Conservation (phyloP, 169 alveolate species). For the Plasmodium vinckei region DNA sequence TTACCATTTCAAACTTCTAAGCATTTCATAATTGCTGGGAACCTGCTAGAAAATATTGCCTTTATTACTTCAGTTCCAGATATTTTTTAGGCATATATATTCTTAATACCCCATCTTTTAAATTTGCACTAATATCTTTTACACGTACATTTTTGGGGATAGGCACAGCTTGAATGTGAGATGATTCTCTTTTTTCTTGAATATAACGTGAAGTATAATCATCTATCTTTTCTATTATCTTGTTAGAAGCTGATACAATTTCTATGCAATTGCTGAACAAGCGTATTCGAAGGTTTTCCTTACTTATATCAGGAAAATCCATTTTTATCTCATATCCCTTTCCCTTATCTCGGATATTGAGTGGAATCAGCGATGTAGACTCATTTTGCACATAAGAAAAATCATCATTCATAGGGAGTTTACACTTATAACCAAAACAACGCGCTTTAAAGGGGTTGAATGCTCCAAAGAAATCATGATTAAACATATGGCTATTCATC, state of each 20-base stretch:
- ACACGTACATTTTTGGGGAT: conserved; percentile 57
- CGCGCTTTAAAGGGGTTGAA: no score
- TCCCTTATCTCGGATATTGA: conserved; percentile 57
- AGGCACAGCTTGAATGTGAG: conserved; percentile 22
- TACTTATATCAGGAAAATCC: conserved; percentile 58
- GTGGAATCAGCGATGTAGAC: not conserved
- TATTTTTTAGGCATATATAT: conserved; percentile 54
- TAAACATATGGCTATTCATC: conserved; percentile 16
- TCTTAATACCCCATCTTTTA: conserved; percentile 67
- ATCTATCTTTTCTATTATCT: conserved; percentile 36
- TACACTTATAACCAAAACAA: no score
- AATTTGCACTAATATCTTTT: conserved; percentile 54
- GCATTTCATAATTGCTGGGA: no score
- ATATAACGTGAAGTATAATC: conserved; percentile 43
- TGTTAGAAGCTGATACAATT: conserved; percentile 25
- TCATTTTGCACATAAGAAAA: no score
- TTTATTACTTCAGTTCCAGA: conserved; percentile 25
- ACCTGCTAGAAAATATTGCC: no score
- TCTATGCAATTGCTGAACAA: conserved; percentile 25
- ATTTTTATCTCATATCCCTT: conserved; percentile 49
- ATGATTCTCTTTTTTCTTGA: conserved; percentile 24
- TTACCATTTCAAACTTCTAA: no score
- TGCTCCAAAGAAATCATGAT: conserved; percentile 5
- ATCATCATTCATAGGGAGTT: no score
- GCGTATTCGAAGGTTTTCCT: conserved; percentile 41